Evolutionary conservation across 148 eudicot genomes (phyloP), one percentile per base, ranked within the genome.

Genomic region (Rhododendron henanense): DNA sequence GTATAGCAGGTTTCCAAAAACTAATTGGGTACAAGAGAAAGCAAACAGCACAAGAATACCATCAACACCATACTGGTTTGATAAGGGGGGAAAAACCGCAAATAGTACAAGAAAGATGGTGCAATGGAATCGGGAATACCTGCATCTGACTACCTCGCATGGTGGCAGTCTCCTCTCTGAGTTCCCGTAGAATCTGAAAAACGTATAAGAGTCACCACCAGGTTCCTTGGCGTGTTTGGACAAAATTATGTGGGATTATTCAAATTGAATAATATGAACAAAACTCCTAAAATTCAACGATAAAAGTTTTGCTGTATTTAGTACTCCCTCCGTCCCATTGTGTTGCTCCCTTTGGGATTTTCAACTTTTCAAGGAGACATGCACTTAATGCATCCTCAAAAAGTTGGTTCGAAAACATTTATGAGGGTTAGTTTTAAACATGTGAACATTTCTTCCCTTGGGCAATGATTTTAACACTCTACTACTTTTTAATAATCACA

Each of bases 131-230:
- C 13, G 4, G 35, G 33, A 83, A 39, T 67, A 96, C 99, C 94
- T 97, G 99, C 99, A 97, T 97, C 85, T 91, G 95, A 84, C 98
- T 93, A 41, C 98, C 98, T 79, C 88, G 90, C 98, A 93, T 88
- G n/a, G 85, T 87, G 76, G 96, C 91, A 65, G 99, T 94, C 88
- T 94, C 98, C 90, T 95, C 95, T 74, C 99, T 92, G 33, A 97
- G 89, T 81, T 95, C 93, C 78, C 90, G 88, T 83, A 97, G 87
- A 71, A 94, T 89, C 94, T 93, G 83, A 80, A 86, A 83, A 45
- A 48, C 76, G 77, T 55, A 21, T 15, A 15, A 81, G 21, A 81
- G 11, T 67, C 76, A 75, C 53, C 18, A 69, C 44, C 41, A 57
- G 23, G 19, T 81, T 50, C n/a, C 47, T 15, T 13, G 8, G 7